Base-by-base conservation (phyloP, 768 basidiomycete species). In the Lentinula sp. region DNA sequence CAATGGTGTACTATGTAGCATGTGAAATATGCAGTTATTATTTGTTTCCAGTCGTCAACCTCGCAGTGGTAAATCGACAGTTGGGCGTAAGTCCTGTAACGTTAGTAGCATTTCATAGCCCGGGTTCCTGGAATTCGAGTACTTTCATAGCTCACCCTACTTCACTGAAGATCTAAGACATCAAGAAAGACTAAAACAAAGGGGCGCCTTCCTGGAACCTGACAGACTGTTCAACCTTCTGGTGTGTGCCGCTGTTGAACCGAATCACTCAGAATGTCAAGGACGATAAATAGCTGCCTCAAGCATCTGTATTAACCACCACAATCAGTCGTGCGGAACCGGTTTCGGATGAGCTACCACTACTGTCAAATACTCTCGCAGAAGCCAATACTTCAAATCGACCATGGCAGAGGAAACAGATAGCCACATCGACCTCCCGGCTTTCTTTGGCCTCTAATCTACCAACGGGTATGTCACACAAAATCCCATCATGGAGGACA, bases 321-420 rank as follows among this genome's bases (percentile, higher is more conserved):
- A 74, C 81, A 10, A 71, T 74, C 12, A 83, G 70, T 57, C 74
- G 75, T 39, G 78, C 76, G 39, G 70, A 72, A n/a, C 81, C 73
- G 58, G 72, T 74, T 52, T 62, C 63, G 66, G 39, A 36, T 32
- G 50, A 42, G 52, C 9, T 39, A 4, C 46, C 32, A 18, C 33
- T 23, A 41, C 45, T 39, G 10, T 37, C 59, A 28, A 76, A 71
- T 46, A 71, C 70, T 63, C 75, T 74, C 16, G 77, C 80, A 63
- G 78, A 74, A 8, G 77, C 80, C 43, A 71, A 73, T 55, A 83
- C 73, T 60, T 83, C 80, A 62, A 91, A 94, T 56, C 76, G 72
- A 8, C 93, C 93, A 49, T 77, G 76, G 12, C 89, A 80, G 18
- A 94, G 79, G 72, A 95, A 92, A 66, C 87, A 90, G 12, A 95